A percentile compares a stretch with the other conserved stretches of the same genome.
phyloP scores from a whole-genome alignment of 2,329 filamentous ascomycete species.

The Samsoniella hepiali region DNA sequence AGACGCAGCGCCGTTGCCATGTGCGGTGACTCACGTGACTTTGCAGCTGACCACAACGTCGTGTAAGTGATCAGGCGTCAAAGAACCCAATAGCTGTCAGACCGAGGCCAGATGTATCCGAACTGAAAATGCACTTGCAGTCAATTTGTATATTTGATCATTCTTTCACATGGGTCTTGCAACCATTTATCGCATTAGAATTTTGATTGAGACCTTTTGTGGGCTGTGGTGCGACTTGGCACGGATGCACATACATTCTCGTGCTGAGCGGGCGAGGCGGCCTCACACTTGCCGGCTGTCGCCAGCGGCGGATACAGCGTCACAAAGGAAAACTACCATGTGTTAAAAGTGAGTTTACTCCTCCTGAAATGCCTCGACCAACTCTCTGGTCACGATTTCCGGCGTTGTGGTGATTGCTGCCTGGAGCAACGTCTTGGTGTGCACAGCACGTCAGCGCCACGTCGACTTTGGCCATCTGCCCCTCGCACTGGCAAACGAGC shows the following conservation, averaged over 20 bases:
- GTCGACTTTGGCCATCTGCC: conserved; percentile 5
- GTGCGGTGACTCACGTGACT: background rate
- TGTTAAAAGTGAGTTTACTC: background rate
- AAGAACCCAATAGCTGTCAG: background rate
- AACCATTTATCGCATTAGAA: too few species aligned
- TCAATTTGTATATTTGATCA: background rate
- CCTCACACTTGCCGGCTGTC: background rate
- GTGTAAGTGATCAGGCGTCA: conserved; percentile 15
- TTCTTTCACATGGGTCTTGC: background rate
- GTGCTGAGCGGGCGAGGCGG: background rate
- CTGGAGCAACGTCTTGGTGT: background rate
- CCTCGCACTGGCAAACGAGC: conserved; percentile 9
- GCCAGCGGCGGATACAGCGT: background rate
- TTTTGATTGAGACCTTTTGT: background rate
- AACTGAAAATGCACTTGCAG: background rate
- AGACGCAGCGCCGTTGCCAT: background rate
- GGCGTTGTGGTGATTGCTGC: background rate
- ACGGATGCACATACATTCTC: background rate
- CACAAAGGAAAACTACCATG: background rate
- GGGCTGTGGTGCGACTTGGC: background rate
- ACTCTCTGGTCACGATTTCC: background rate
- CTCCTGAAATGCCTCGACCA: background rate
- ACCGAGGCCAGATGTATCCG: background rate
- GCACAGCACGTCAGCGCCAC: background rate
- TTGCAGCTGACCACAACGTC: conserved; percentile 13